Evolutionary conservation across 805 yeast species (phyloP), one percentile per base, ranked within the genome.

Genomic region (Candida piceae): DNA sequence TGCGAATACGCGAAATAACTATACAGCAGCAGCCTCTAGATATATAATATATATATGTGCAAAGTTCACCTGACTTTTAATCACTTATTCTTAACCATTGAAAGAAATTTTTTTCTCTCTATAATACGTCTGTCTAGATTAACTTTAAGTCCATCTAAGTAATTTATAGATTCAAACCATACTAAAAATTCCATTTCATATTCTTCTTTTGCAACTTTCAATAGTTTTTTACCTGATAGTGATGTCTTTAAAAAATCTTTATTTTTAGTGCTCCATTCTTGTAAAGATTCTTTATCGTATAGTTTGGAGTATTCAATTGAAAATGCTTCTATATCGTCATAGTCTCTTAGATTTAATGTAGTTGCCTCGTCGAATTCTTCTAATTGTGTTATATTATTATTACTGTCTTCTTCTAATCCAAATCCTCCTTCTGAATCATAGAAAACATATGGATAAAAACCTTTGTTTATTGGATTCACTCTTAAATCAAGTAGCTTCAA

Each of bases 241-340:
- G 40, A 26, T 3, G 35, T 26, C 23, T 29, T 20, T 15, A 38
- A 12, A 25, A 50, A 51, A 16, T 15, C 29, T 4, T 50, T 49
- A 44, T 67, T 70, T 45, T 72, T 58, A 15, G 45, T 55, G 3
- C 48, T 50, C 74, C 77, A 74, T 22, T 59, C 66, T 9, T 55
- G 59, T 35, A 55, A 49, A n/a, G 57, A 57, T 10, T 42, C 39
- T 17, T 49, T 41, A 33, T 56, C 62, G 38, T 58, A 62, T 16
- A 72, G 52, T 4, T 70, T 61, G 20, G 64, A 58, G 46, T 70
- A 74, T 38, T 69, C 73, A 7, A 66, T 64, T 1, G 69, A 58
- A 39, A 74, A 74, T 17, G 70, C 72, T 44, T 72, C 77, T 17
- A 74, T 70, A 41, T 74, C 80, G 33, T 73, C 78, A 32, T 64